phyloP scores from a whole-genome alignment of 2,329 filamentous ascomycete species.

The Stemphylium lycopersici region DNA sequence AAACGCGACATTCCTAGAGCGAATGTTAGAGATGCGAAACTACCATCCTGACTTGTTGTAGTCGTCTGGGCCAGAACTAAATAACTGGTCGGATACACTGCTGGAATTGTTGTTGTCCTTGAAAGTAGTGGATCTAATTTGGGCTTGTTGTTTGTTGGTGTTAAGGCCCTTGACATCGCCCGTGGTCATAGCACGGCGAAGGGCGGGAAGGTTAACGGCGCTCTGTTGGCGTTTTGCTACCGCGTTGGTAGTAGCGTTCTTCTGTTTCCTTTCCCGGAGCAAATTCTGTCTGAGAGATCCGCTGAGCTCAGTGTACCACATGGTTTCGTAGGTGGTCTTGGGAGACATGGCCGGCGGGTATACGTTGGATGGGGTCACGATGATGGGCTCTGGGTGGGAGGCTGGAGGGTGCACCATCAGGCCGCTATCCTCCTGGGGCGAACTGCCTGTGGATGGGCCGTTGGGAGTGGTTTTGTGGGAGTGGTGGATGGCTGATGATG shows the following conservation, averaged over 20 bases:
- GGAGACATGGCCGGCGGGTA: conserved; percentile 84
- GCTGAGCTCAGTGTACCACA: conserved; percentile 81
- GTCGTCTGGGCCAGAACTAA: conserved; percentile 72
- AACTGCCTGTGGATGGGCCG: conserved; percentile 69
- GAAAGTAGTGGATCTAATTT: conserved; percentile 60
- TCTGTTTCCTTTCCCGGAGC: conserved; percentile 93
- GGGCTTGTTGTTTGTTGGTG: conserved; percentile 60
- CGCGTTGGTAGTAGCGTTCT: conserved; percentile 85
- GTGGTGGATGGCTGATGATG: conserved; percentile 60
- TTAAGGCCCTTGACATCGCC: conserved; percentile 89
- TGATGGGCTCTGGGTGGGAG: conserved; percentile 80
- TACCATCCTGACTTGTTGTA: conserved; percentile 90
- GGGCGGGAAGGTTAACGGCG: conserved; percentile 37
- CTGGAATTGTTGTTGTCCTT: conserved; percentile 68
- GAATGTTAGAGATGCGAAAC: conserved; percentile 7
- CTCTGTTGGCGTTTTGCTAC: conserved; percentile 90
- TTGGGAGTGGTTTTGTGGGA: conserved; percentile 72
- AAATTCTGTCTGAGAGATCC: conserved; percentile 90
- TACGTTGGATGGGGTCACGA: conserved; percentile 70
- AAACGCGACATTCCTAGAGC: no score
- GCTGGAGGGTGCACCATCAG: conserved; percentile 64
- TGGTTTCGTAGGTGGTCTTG: conserved; percentile 88
- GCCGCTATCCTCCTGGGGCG: conserved; percentile 58
- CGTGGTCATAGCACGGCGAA: conserved; percentile 56
- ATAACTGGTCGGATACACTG: conserved; percentile 78